A percentile compares a stretch with the other conserved stretches of the same genome.
These are phyloP conservation scores for Plasmodium knowlesi DNA, from an alignment of 169 alveolate genomes.

Conservation along the genomic window DNA sequence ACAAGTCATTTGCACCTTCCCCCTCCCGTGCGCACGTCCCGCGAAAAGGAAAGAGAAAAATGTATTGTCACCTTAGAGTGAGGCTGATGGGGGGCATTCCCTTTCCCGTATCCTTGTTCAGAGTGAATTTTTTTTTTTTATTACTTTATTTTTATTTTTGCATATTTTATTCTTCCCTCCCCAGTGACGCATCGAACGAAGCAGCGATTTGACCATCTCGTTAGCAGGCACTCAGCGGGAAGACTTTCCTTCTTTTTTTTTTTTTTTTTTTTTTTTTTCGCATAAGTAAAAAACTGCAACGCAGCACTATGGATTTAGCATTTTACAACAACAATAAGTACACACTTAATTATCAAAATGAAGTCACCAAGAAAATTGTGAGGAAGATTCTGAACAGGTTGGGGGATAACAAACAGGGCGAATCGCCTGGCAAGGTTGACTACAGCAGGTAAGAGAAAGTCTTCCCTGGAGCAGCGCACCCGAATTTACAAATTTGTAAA, in stretches of 20 bases:
- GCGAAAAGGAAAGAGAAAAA: not conserved
- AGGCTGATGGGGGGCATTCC: not conserved
- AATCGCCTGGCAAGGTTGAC: not conserved
- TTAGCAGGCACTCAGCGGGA: not conserved
- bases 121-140: not conserved
- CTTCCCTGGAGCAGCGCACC: not conserved
- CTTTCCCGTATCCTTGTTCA: not conserved
- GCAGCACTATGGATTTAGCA: conserved; percentile 16
- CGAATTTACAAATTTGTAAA: not conserved
- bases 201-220: not conserved
- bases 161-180: not conserved
- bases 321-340: not conserved
- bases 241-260: not conserved
- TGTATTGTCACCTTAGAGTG: not conserved
- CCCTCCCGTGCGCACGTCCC: not conserved
- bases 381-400: conserved; percentile 16
- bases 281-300: not conserved
- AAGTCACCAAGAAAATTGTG: conserved; percentile 47
- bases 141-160: no score
- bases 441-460: conserved; percentile 26
- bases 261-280: not conserved
- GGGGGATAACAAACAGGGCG: conserved; percentile 10
- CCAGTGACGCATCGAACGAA: not conserved
- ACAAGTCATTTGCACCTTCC: not conserved
- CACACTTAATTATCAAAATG: conserved; percentile 15